A percentile compares a stretch with the other conserved stretches of the same genome.
phyloP scores from a whole-genome alignment of 495 filamentous ascomycete genomes.

The Xylaria acuta region DNA sequence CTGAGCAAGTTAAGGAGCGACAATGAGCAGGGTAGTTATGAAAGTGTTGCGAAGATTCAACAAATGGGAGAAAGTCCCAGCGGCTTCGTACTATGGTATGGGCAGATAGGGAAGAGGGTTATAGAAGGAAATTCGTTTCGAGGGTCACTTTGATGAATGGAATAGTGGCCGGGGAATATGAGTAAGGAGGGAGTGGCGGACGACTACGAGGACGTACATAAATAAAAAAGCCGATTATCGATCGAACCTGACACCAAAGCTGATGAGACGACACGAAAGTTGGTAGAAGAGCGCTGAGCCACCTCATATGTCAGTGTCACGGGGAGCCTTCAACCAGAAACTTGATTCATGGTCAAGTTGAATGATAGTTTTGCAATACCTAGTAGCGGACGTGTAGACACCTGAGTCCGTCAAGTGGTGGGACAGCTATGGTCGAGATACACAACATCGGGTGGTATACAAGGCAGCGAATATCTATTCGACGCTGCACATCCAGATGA shows the following conservation, averaged over 20 bases:
- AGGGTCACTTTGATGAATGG: neutral
- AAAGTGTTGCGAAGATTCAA: neutral
- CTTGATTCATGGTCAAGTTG: neutral
- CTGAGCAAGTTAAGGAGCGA: neutral
- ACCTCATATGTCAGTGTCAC: neutral
- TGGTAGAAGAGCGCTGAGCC: neutral
- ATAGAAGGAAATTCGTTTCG: neutral
- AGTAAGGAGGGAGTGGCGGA: neutral
- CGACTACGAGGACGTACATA: neutral
- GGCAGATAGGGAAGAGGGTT: neutral
- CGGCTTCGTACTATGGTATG: neutral
- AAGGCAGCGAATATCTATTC: neutral
- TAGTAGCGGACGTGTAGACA: conserved; percentile 3
- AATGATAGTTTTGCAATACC: neutral
- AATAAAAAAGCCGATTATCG: neutral
- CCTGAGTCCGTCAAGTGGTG: neutral
- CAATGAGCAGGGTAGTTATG: neutral
- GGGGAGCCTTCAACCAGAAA: neutral
- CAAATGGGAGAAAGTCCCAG: neutral
- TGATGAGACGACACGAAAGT: neutral
- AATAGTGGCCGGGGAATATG: neutral
- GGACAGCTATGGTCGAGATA: neutral
- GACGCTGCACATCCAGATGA: neutral
- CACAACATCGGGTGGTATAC: neutral
- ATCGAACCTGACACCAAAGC: neutral